Base-by-base conservation (phyloP, 2,329 filamentous ascomycete species). In the Alternaria sp. region DNA sequence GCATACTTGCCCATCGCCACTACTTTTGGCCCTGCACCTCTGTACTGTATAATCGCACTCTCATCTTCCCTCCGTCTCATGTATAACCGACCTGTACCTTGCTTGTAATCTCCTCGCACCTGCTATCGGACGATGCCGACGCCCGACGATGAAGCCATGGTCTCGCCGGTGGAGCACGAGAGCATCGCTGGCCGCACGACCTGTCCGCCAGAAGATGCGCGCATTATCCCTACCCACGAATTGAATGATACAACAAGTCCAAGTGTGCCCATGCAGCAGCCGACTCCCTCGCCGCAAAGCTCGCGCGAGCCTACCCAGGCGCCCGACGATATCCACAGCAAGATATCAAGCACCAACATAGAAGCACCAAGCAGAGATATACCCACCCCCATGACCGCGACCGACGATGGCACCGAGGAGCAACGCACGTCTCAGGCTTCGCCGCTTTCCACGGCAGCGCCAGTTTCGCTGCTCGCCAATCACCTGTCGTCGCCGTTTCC, bases 201-300 rank as follows among this genome's bases (percentile, higher is more conserved):
- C 62, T 85, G 83, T 74, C 83, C 83, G n/a, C 83, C 83, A 41
- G 83, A 85, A 30, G 75, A 78, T 34, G 61, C 64, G 70, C 76
- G 73, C 64, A 67, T 64, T 20, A 62, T 63, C 51, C 51, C 66
- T 30, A 39, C 63, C 63, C 57, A 73, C 73, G 71, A 73, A 73
- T 53, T 80, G 71, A 63, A 75, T 74, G 46, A 66, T 66, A 41
- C 73, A 68, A 57, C 69, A n/a, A 46, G 59, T 44, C 52, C 63
- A 48, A 46, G 65, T 39, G 61, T 59, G 38, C 68, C 70, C 34
- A 68, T 64, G 57, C 76, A 78, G 67, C 75, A 75, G 57, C 75
- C 75, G 38, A 78, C 75, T 42, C 75, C 74, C 56, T 76, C 78
- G 46, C 75, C 75, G 38, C 72, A 71, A 44, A 72, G 74, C 34